Conservation (phyloP, 2,329 filamentous ascomycete genomes). For the Thielaviopsis ethacetica region DNA sequence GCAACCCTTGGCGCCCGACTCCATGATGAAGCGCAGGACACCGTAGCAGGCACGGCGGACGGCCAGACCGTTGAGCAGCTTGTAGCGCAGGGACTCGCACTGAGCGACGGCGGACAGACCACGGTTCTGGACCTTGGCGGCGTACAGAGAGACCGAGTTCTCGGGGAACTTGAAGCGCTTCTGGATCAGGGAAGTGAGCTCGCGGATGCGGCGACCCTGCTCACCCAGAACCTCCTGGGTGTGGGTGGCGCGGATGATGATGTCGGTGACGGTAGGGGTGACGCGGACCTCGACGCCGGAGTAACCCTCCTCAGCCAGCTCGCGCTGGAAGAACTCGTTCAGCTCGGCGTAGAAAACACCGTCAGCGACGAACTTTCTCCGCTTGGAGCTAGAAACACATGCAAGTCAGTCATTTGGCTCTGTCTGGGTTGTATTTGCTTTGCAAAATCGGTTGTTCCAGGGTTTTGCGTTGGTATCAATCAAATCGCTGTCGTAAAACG, state of each 20-base stretch:
- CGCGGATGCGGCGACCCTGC: slow-evolving; percentile 98
- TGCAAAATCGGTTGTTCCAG: neutral
- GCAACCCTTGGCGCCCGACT: slow-evolving; percentile 98
- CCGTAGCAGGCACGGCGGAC: slow-evolving; percentile 98
- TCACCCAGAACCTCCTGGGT: slow-evolving; percentile 99
- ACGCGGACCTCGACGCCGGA: slow-evolving; percentile 99
- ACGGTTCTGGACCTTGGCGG: slow-evolving; percentile 99
- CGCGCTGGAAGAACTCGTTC: slow-evolving; percentile 99
- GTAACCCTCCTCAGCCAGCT: slow-evolving; percentile 99
- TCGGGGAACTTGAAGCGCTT: slow-evolving; percentile 99
- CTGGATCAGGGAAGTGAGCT: slow-evolving; percentile 99
- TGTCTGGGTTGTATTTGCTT: neutral
- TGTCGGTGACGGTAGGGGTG: slow-evolving; percentile 98
- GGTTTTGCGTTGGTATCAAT: neutral
- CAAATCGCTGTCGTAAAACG: neutral
- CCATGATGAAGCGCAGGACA: slow-evolving; percentile 99
- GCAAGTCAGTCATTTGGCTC: slow-evolving; percentile 7
- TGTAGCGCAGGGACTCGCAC: slow-evolving; percentile 99
- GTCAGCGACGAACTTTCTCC: slow-evolving; percentile 90
- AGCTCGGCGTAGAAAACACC: slow-evolving; percentile 99
- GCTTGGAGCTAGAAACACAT: slow-evolving; percentile 51
- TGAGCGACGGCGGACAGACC: slow-evolving; percentile 99
- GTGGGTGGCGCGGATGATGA: slow-evolving; percentile 99
- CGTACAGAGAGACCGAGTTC: slow-evolving; percentile 99
- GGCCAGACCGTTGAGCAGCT: slow-evolving; percentile 98